A percentile compares a stretch with the other conserved stretches of the same genome.
These are phyloP conservation scores for Melaleuca quinquenervia DNA, from an alignment of 345 rosid species.

Conservation along the genomic window DNA sequence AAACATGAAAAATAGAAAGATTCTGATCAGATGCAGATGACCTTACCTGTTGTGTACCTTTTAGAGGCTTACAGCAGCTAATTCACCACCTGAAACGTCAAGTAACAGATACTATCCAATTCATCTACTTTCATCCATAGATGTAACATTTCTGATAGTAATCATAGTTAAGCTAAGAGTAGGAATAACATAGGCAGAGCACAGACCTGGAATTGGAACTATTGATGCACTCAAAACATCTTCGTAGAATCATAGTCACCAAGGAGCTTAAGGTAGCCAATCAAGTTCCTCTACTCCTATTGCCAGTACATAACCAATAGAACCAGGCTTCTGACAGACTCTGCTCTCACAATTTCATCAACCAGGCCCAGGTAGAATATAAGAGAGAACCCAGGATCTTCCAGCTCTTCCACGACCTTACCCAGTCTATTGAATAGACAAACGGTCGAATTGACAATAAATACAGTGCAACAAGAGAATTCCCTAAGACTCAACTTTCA, in stretches of 20 bases:
- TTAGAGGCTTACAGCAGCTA: not conserved
- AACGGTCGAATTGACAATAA: not conserved
- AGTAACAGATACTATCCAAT: not conserved
- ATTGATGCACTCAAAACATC: not conserved
- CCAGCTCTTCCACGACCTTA: not conserved
- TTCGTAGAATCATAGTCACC: not conserved
- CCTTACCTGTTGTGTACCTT: not conserved
- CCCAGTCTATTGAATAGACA: not conserved
- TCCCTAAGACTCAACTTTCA: constrained; percentile 19
- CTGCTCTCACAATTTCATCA: not conserved
- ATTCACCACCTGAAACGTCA: not conserved
- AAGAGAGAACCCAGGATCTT: not conserved
- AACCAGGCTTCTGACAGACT: not conserved
- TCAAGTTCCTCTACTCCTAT: not conserved
- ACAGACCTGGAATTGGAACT: not conserved
- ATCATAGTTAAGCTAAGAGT: not conserved
- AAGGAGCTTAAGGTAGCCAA: not conserved
- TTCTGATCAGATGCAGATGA: not conserved
- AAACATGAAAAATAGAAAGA: not conserved
- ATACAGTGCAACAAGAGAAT: not conserved
- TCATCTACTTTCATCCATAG: not conserved
- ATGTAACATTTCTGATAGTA: not conserved
- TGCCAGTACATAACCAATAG: not conserved
- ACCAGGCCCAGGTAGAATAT: not conserved
- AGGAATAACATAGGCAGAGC: not conserved